Conservation (phyloP, 179 eudicot species). For the Spinacia oleracea region DNA sequence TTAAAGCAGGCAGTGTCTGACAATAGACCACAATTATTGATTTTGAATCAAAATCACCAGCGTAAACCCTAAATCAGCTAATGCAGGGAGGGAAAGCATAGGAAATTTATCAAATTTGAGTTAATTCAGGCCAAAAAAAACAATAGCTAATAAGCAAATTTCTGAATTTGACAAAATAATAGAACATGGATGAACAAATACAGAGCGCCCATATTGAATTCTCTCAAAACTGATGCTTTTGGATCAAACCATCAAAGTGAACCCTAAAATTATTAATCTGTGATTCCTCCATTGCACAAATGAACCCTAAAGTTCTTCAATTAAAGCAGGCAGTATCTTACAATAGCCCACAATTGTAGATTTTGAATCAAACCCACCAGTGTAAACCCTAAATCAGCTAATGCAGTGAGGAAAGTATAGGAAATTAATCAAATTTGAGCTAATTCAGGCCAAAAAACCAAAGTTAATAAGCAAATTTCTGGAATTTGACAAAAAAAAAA, state of each 20-base stretch:
- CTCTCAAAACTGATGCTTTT: background rate
- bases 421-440: background rate
- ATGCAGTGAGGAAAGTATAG: too few relatives aligned
- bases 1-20: background rate
- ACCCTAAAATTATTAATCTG: background rate
- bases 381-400: too few relatives aligned
- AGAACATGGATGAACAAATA: background rate
- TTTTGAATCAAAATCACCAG: background rate
- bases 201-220: conserved; percentile 17
- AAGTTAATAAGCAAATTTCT: background rate
- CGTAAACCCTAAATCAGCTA: too few relatives aligned
- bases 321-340: background rate
- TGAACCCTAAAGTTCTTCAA: too few relatives aligned
- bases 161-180: background rate
- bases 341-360: background rate
- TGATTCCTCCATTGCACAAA: too few relatives aligned
- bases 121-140: background rate
- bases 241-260: background rate
- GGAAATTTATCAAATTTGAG: background rate
- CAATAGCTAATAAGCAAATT: background rate
- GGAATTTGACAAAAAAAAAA: background rate
- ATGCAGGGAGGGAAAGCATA: too few relatives aligned
- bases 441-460: background rate
- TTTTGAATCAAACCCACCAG: background rate
- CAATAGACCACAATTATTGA: background rate